Conservation (phyloP, 768 basidiomycete genomes). For the Podaxis sp. region DNA sequence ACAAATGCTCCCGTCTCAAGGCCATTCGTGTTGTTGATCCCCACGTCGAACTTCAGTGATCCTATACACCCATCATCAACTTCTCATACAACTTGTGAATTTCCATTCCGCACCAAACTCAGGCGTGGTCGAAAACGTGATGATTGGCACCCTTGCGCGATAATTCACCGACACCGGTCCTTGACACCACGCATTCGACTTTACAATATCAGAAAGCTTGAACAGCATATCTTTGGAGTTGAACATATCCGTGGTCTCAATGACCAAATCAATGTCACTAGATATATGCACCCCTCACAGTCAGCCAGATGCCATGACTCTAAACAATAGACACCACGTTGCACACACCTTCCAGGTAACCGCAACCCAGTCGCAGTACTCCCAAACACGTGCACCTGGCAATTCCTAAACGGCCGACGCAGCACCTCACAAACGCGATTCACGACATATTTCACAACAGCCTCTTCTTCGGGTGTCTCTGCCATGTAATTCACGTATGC, state of each 20-base stretch:
- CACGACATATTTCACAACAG: slow-evolving; percentile 40
- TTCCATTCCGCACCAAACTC: slow-evolving; percentile 29
- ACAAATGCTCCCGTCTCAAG: slow-evolving; percentile 47
- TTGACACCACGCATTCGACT: slow-evolving; percentile 36
- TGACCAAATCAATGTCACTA: slow-evolving; percentile 20
- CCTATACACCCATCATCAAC: slow-evolving; percentile 28
- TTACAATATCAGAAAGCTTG: slow-evolving; percentile 44
- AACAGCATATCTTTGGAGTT: slow-evolving; percentile 37
- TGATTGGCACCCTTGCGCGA: slow-evolving; percentile 50
- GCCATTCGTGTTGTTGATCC: slow-evolving; percentile 59
- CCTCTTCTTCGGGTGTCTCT: slow-evolving; percentile 49
- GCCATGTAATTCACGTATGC: slow-evolving; percentile 52
- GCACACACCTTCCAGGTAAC: slow-evolving; percentile 56
- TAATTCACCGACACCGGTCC: slow-evolving; percentile 24
- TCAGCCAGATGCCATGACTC: not conserved
- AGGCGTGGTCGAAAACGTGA: slow-evolving; percentile 49
- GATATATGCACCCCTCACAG: not conserved
- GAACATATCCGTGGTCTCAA: slow-evolving; percentile 25
- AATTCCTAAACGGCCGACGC: slow-evolving; percentile 37
- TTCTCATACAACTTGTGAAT: not conserved
- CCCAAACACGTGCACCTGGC: slow-evolving; percentile 53
- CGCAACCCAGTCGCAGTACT: slow-evolving; percentile 57
- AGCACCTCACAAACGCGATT: slow-evolving; percentile 41
- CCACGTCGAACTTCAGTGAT: slow-evolving; percentile 59
- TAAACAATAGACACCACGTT: not conserved